Base-by-base conservation (phyloP, 768 basidiomycete genomes). In the Paxillus ammoniavirescens region DNA sequence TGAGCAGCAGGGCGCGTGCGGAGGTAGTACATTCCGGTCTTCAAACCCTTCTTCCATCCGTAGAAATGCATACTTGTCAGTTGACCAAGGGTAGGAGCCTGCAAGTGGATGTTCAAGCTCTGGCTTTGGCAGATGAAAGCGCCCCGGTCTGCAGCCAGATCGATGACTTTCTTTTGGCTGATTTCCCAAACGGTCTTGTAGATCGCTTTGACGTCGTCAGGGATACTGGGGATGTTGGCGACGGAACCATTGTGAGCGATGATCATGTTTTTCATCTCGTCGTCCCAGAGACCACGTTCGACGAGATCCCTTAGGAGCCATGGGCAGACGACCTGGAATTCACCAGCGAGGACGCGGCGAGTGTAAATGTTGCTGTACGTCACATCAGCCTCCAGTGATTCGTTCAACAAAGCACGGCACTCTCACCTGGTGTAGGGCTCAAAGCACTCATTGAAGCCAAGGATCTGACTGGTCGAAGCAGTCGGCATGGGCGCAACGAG, bases 181-280 rank as follows among this genome's bases (percentile, higher is more conserved):
- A 99, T 95, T 77, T 99, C 96, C 96, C 96, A 99, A 46, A 98
- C 96, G n/a, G 96, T 99, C 79, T 98, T 98, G 84, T 99, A 99
- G 75, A 99, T 94, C 0, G 91, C 90, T 75, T 97, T 98, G 73
- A 95, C 80, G 60, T 97, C 84, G 53, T 85, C 86, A 2, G 96
- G 95, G 60, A 98, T 93, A 44, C 66, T 82, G 26, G 91, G 87
- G 60, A 98, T 93, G 68, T 84, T 91, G 69, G 96, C 93, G 26
- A 91, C 72, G 6, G 88, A 90, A 26, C 89, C 96, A 64, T 93
- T 89, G 74, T 96, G 89, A 13, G 97, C 97, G 62, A 99, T 98
- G 72, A 99, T 93, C 82, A 91, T 88, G 75, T 98, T 95, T 82
- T 96, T 97, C 96, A 98, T 98, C 69, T 91, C 84, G 66, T 99